These are phyloP conservation scores for Mytilinidion resinicola DNA, from an alignment of 495 filamentous ascomycete species.

Conservation along the genomic window DNA sequence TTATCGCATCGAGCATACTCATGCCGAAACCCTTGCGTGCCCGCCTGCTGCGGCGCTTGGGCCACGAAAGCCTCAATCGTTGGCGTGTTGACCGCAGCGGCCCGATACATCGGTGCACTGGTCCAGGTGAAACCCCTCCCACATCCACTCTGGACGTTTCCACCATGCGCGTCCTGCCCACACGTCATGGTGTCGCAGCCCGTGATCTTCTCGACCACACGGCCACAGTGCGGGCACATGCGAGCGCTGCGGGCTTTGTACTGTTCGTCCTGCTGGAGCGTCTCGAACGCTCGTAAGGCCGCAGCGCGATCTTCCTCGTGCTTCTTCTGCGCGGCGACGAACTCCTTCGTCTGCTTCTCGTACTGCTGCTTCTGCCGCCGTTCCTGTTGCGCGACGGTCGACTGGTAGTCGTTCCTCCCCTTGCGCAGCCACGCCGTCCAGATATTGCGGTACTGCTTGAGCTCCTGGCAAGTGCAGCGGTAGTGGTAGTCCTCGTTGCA, in stretches of 20 bases:
- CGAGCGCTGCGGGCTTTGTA: not conserved
- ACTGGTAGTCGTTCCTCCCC: not conserved
- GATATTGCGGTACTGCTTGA: conserved; percentile 2
- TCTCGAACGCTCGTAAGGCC: not conserved
- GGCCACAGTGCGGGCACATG: not conserved
- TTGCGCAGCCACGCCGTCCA: not conserved
- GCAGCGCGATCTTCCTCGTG: conserved; percentile 1
- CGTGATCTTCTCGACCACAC: not conserved
- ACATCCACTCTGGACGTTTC: conserved; percentile 1
- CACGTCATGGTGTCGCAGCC: conserved; percentile 1
- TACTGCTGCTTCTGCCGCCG: not conserved
- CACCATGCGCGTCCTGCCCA: not conserved
- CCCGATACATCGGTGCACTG: not conserved
- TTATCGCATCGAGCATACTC: not conserved
- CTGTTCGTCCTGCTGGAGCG: conserved; percentile 1
- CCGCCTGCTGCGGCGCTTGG: conserved; percentile 1
- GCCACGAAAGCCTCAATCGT: not conserved
- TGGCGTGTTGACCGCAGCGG: not conserved
- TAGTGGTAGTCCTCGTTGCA: conserved; percentile 4
- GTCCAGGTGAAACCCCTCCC: not conserved
- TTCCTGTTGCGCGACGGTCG: not conserved
- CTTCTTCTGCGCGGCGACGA: not conserved
- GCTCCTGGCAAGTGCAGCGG: conserved; percentile 2
- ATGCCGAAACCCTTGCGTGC: not conserved
- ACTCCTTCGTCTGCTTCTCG: conserved; percentile 5